Evolutionary conservation across 805 yeast genomes (phyloP), one percentile per base, ranked within the genome.

Genomic region (Metschnikowia chrysomelidarum): DNA sequence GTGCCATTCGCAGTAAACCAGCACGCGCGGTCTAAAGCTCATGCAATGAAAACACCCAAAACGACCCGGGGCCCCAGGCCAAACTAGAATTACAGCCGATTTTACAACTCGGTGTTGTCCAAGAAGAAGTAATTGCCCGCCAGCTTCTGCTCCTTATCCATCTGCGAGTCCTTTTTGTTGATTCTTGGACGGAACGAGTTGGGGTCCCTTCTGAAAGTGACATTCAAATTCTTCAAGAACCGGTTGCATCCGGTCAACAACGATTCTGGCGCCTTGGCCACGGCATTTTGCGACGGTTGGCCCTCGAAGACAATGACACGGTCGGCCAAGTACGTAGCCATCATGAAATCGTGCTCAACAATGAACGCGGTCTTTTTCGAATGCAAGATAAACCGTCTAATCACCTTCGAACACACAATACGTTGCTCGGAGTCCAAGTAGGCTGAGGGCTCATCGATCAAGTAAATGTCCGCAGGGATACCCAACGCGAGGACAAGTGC

Each of bases 341-440:
- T 93, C 73, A 93, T 93, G 78, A 93, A 93, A 78, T 93, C 99
- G 80, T 93, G 99, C 82, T 93, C 99, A 41, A 93, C 99, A 54
- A 93, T 75, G 64, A 93, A 93, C n/a, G 99, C 98, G 29, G 98
- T 91, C 76, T 91, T 93, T 75, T 91, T 89, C 52, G 96, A 79
- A 62, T 93, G 98, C 62, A 93, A 71, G 57, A 93, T 86, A 60
- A 88, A 93, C 67, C 96, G 83, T 78, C 96, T 85, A 55, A 93
- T 93, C 51, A 93, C 98, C 74, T 93, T 93, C 34, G 98, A 86
- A 75, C 98, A 93, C 51, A 93, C 85, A 58, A 93, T 88, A 87
- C 99, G 97, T 71, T 93, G 99, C 69, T 93, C 99, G 41, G 98
- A 91, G 71, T 93, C 99, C 64, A 93, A 78, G 69, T 93, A 93